Evolutionary conservation across 2,329 filamentous ascomycete genomes (phyloP), one percentile per base, ranked within the genome.

Genomic region (Paraconiothyrium sp.): DNA sequence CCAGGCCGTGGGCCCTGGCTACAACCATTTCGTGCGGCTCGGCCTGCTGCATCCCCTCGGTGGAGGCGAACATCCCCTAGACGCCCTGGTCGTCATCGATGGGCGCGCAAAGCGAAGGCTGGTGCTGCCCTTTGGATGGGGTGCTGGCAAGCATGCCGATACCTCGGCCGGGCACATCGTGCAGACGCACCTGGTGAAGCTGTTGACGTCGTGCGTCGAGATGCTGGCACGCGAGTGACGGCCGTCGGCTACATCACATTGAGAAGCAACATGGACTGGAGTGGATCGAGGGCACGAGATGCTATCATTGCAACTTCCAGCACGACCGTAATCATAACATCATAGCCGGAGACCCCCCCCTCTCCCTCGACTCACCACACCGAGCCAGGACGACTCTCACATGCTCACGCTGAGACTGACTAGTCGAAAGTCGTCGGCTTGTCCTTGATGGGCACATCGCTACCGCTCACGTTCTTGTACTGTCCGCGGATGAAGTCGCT

Each of bases 381-480:
- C 5, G 20, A 55, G 22, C 14, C 24, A n/a, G 24, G 14, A n/a
- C 8, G 32, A 27, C n/a, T 46, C 46, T 20, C 39, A 20, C 39
- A 5, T n/a, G n/a, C 14, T n/a, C 39, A 41, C n/a, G 16, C 13
- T 41, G 39, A 16, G 24, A 48, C 41, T 35, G 37, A 37, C 32
- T 54, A 58, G 30, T 49, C 71, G 52, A 73, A 60, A 44, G 65
- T 67, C n/a, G 72, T 78, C 49, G 88, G 82, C 83, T 92, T 93
- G 78, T 93, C 91, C 74, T 86, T 82, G 76, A 93, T 80, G 32
- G 89, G 88, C 57, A 94, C 76, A 8, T 94, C 91, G 6, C 80
- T 87, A 61, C 92, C 92, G 0, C 89, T 90, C 0, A 80, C 74
- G 50, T 70, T 80, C 84, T 92, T 93, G 85, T 93, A 94, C 78